Evolutionary conservation across 768 basidiomycete genomes (phyloP).

Genomic region (Podaxis rugospora): DNA sequence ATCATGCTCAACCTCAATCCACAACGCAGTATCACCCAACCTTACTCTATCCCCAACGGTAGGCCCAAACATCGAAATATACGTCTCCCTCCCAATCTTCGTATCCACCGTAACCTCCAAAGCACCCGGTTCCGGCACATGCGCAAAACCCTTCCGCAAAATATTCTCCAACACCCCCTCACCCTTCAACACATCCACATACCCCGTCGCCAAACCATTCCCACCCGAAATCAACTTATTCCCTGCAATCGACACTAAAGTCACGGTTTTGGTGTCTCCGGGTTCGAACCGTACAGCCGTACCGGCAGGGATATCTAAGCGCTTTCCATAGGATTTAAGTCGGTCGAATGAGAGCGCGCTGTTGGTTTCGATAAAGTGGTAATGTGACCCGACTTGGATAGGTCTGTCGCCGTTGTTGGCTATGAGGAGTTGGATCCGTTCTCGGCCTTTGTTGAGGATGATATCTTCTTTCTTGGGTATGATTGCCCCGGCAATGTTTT

Average conservation of each 20-base stretch:
- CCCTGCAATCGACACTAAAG: conserved; percentile 77
- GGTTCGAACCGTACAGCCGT: conserved; percentile 98
- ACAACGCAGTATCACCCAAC: conserved; percentile 85
- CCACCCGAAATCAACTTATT: conserved; percentile 71
- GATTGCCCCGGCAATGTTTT: conserved; percentile 71
- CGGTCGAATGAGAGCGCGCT: conserved; percentile 79
- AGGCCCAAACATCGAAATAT: conserved; percentile 94
- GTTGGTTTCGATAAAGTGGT: conserved; percentile 93
- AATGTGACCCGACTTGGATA: conserved; percentile 93
- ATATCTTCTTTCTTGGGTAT: conserved; percentile 64
- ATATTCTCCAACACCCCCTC: conserved; percentile 45
- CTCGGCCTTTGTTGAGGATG: conserved; percentile 69
- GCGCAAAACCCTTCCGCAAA: conserved; percentile 62
- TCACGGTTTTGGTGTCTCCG: conserved; percentile 81
- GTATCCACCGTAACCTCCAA: conserved; percentile 46
- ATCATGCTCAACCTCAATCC: conserved; percentile 91
- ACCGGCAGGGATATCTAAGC: conserved; percentile 90
- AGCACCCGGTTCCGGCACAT: conserved; percentile 64
- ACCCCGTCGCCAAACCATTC: conserved; percentile 62
- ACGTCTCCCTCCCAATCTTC: conserved; percentile 62
- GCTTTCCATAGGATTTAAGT: conserved; percentile 69
- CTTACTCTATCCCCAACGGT: conserved; percentile 87
- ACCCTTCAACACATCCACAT: conserved; percentile 37
- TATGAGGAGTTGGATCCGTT: conserved; percentile 67
- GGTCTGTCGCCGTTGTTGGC: conserved; percentile 92